phyloP scores from a whole-genome alignment of 2,329 filamentous ascomycete genomes.

The Phyllosticta citriasiana region DNA sequence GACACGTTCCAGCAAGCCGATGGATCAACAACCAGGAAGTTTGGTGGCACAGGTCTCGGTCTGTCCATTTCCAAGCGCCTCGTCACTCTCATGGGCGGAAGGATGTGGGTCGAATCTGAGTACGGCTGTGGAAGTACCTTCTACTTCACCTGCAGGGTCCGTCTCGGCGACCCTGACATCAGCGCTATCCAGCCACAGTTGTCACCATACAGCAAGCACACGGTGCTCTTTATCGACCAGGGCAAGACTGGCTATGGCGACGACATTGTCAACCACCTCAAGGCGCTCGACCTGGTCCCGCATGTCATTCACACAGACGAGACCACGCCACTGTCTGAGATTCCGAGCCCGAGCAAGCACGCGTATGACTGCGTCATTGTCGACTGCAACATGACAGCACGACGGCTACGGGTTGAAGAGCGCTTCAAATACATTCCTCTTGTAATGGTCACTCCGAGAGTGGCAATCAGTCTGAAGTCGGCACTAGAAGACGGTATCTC shows the following conservation, averaged over 20 bases:
- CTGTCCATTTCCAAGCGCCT: conserved; percentile 91
- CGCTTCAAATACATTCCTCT: conserved; percentile 98
- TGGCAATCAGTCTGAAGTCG: conserved; percentile 86
- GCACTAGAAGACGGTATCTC: conserved; percentile 91
- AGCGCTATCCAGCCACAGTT: conserved; percentile 72
- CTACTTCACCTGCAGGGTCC: conserved; percentile 91
- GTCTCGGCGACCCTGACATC: conserved; percentile 70
- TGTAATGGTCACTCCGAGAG: conserved; percentile 77
- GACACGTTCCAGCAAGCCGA: conserved; percentile 99
- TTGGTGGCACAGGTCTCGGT: conserved; percentile 87
- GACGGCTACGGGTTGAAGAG: conserved; percentile 72
- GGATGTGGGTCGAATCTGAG: conserved; percentile 90
- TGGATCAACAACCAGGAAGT: conserved; percentile 90
- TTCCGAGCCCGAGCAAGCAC: conserved; percentile 31
- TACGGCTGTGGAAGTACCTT: conserved; percentile 89
- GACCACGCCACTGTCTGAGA: conserved; percentile 46
- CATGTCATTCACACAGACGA: conserved; percentile 71
- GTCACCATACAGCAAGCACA: conserved; percentile 81
- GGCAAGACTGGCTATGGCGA: conserved; percentile 66
- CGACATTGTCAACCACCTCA: conserved; percentile 70
- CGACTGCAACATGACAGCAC: conserved; percentile 85
- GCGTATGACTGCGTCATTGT: conserved; percentile 94
- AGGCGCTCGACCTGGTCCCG: conserved; percentile 67
- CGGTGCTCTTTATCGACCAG: conserved; percentile 91
- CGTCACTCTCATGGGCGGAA: conserved; percentile 91